Evolutionary conservation across 140 eudicot species (phyloP), one percentile per base, ranked within the genome.

Genomic region (Flaveria floridana): DNA sequence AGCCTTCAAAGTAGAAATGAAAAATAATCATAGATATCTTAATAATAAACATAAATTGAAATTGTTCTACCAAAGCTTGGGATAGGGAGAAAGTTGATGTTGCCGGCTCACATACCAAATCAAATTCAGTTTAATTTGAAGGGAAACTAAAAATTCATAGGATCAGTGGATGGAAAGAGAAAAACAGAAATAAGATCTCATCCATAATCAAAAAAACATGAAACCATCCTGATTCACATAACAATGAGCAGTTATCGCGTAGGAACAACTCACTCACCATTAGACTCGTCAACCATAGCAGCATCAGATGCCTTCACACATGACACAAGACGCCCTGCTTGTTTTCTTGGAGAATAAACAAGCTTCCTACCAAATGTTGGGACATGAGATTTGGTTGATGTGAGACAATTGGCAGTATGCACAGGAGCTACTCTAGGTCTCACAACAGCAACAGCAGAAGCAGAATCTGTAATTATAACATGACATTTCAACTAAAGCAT

Each of bases 221-320:
- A 68, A 67, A 25, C 66, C 56, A 41, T 68, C 7, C 9, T 26
- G 73, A 52, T 21, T 65, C 28, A 65, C 68, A 28, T 63, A 63
- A 62, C 15, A 42, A 28, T 28, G 21, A 63, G 41, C 68, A 63
- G 59, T 62, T 72, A 11, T 44, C 13, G 47, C 56, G 42, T 48
- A 57, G 53, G 63, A 69, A 57, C 58, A 78, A 75, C 85, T 81
- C 75, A 88, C 88, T 79, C 77, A 88, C 97, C 83, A 28, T 82
- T 78, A 65, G 94, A 80, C 46, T 80, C 76, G 19, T 83, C 66
- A 46, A 67, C 59, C 48, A 81, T 72, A 19, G 81, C 69, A 74
- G 81, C 57, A 47, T 79, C 90, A 78, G 90, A 80, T 44, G 81
- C 74, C 82, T 91, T 91, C 34, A 67, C 70, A 76, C 91, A 85